Percentiles rank a stretch among this genome's conserved stretches.
phyloP scores from a whole-genome alignment of 164 flowering plant species.

The Hamamelis virginiana region DNA sequence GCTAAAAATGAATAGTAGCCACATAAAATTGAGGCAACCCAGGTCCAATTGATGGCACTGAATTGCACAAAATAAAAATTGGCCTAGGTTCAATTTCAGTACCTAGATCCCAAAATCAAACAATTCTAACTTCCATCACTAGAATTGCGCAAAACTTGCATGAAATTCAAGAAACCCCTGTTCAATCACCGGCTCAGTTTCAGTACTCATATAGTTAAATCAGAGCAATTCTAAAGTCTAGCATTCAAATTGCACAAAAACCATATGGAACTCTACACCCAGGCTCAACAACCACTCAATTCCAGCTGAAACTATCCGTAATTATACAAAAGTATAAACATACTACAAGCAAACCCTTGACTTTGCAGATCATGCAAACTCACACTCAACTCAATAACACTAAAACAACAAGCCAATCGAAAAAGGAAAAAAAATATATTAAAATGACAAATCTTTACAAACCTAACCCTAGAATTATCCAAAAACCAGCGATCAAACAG shows the following conservation, averaged over 20 bases:
- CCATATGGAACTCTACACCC: not conserved
- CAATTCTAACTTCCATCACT: not conserved
- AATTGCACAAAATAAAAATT: too few relatives aligned
- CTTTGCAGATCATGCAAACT: not conserved
- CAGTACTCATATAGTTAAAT: not conserved
- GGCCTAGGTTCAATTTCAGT: not conserved
- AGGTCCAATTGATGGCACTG: not conserved
- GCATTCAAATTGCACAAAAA: not conserved
- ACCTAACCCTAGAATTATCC: not conserved
- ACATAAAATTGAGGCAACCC: too few relatives aligned
- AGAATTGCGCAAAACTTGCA: not conserved
- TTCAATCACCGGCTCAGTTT: too few relatives aligned
- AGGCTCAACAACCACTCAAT: not conserved
- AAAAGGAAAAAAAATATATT: not conserved
- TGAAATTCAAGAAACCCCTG: not conserved
- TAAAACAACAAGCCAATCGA: not conserved
- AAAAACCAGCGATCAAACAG: not conserved
- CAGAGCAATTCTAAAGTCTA: not conserved
- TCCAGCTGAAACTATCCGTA: not conserved
- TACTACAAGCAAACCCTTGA: not conserved
- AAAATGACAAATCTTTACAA: not conserved
- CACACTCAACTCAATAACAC: not conserved
- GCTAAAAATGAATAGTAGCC: too few relatives aligned
- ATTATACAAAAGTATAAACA: not conserved
- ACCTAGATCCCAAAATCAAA: not conserved